Conservation (phyloP, 495 filamentous ascomycete species). For the Penicillium paradoxum region DNA sequence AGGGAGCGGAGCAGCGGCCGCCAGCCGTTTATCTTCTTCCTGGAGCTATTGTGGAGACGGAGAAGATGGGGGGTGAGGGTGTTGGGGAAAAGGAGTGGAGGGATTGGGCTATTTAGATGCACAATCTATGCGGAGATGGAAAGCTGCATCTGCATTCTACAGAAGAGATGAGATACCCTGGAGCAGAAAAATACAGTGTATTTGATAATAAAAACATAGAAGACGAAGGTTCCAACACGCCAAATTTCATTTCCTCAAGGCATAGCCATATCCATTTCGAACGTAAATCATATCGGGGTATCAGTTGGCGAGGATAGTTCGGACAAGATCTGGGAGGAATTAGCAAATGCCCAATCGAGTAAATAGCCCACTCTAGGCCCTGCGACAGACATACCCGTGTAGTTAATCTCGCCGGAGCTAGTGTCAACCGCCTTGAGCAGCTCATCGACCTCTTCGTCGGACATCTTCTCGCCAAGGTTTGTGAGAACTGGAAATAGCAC, state of each 20-base stretch:
- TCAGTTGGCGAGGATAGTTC: slow-evolving; percentile 91
- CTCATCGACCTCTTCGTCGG: slow-evolving; percentile 97
- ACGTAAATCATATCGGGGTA: slow-evolving; percentile 23
- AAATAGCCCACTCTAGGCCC: neutral
- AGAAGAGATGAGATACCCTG: no score
- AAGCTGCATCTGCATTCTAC: no score
- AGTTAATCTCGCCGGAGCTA: slow-evolving; percentile 91
- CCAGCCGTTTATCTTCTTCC: slow-evolving; percentile 59
- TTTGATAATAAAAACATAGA: slow-evolving; percentile 9
- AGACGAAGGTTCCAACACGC: slow-evolving; percentile 7
- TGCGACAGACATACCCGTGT: slow-evolving; percentile 60
- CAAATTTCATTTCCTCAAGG: slow-evolving; percentile 4
- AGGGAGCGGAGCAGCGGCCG: slow-evolving; percentile 22
- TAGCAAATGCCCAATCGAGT: neutral
- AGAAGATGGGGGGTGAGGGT: slow-evolving; percentile 29
- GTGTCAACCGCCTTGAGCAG: slow-evolving; percentile 95
- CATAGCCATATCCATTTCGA: slow-evolving; percentile 15
- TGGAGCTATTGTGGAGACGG: slow-evolving; percentile 50
- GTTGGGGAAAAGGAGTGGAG: slow-evolving; percentile 33
- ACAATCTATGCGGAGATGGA: neutral
- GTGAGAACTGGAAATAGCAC: slow-evolving; percentile 63
- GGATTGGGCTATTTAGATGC: slow-evolving; percentile 14
- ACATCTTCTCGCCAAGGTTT: slow-evolving; percentile 97
- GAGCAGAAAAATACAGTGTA: slow-evolving; percentile 3
- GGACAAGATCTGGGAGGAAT: slow-evolving; percentile 66